Evolutionary conservation across 108 stramenopile genomes (phyloP).

Genomic region (Discostella stelligeroides): DNA sequence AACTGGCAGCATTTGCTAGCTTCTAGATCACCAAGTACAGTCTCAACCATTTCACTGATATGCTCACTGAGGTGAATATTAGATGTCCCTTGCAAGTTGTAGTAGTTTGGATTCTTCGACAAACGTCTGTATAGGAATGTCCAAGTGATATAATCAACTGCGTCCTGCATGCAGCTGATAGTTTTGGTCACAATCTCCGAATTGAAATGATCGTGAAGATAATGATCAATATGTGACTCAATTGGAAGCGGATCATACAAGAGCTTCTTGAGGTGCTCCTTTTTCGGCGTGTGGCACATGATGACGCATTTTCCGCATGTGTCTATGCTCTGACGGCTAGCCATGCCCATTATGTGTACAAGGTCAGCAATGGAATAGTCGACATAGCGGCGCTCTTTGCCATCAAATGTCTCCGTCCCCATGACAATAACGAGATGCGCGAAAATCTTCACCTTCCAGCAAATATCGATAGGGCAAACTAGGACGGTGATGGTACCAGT

Average conservation of each 20-base stretch:
- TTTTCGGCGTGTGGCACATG: slow-evolving; percentile 94
- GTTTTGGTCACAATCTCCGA: slow-evolving; percentile 96
- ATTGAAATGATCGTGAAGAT: slow-evolving; percentile 96
- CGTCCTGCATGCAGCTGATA: slow-evolving; percentile 95
- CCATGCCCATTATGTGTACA: slow-evolving; percentile 95
- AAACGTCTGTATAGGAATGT: slow-evolving; percentile 97
- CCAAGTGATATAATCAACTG: slow-evolving; percentile 99
- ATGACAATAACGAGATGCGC: slow-evolving; percentile 92
- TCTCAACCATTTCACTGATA: slow-evolving; percentile 98
- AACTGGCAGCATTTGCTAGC: slow-evolving; percentile 91
- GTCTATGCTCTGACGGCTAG: slow-evolving; percentile 72
- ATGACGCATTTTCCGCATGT: slow-evolving; percentile 84
- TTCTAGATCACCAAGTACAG: slow-evolving; percentile 92
- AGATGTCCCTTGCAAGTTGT: slow-evolving; percentile 90
- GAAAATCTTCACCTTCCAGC: slow-evolving; percentile 78
- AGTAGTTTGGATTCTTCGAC: slow-evolving; percentile 98
- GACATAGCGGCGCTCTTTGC: slow-evolving; percentile 88
- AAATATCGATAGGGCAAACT: slow-evolving; percentile 86
- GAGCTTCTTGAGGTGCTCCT: slow-evolving; percentile 92
- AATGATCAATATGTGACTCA: slow-evolving; percentile 96
- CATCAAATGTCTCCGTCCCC: slow-evolving; percentile 98
- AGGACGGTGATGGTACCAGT: slow-evolving; percentile 74
- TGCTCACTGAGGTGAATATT: slow-evolving; percentile 95
- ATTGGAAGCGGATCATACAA: slow-evolving; percentile 97
- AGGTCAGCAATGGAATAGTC: slow-evolving; percentile 94